Evolutionary conservation across 164 flowering plant genomes (phyloP).

Genomic region (Umbilicus rupestris): DNA sequence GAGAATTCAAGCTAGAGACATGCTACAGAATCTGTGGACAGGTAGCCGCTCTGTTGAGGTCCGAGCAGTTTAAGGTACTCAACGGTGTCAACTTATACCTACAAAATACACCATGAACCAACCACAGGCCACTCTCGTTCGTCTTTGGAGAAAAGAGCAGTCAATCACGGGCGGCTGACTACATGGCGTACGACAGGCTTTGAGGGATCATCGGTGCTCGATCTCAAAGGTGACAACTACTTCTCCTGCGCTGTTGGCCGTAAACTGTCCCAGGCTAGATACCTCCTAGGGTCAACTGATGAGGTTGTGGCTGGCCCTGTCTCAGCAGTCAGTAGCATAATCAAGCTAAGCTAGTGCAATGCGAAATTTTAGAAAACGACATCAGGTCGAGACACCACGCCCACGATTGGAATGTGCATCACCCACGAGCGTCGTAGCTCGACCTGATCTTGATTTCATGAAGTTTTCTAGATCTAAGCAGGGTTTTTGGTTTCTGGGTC

Average conservation of each 20-base stretch:
- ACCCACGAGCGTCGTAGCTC: too few relatives aligned
- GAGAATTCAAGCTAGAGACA: slow-evolving; percentile 88
- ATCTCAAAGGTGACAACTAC: slow-evolving; percentile 73
- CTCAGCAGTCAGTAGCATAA: slow-evolving; percentile 33
- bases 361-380: too few relatives aligned
- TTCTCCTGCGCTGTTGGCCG: slow-evolving; percentile 83
- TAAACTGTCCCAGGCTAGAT: slow-evolving; percentile 57
- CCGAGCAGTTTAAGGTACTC: slow-evolving; percentile 79
- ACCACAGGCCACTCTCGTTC: slow-evolving; percentile 19
- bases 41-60: slow-evolving; percentile 95
- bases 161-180: slow-evolving; percentile 8
- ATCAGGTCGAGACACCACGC: too few relatives aligned
- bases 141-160: slow-evolving; percentile 13
- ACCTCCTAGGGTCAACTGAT: slow-evolving; percentile 50
- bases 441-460: too few relatives aligned
- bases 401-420: too few relatives aligned
- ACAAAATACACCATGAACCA: background rate
- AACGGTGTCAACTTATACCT: background rate
- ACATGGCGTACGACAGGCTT: slow-evolving; percentile 24
- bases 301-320: slow-evolving; percentile 48
- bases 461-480: too few relatives aligned
- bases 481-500: too few relatives aligned
- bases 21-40: slow-evolving; percentile 98
- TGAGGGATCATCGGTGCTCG: slow-evolving; percentile 76
- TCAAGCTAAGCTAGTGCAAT: too few relatives aligned